Evolutionary conservation across 2,329 filamentous ascomycete genomes (phyloP).

Genomic region (Colletotrichum sp.): DNA sequence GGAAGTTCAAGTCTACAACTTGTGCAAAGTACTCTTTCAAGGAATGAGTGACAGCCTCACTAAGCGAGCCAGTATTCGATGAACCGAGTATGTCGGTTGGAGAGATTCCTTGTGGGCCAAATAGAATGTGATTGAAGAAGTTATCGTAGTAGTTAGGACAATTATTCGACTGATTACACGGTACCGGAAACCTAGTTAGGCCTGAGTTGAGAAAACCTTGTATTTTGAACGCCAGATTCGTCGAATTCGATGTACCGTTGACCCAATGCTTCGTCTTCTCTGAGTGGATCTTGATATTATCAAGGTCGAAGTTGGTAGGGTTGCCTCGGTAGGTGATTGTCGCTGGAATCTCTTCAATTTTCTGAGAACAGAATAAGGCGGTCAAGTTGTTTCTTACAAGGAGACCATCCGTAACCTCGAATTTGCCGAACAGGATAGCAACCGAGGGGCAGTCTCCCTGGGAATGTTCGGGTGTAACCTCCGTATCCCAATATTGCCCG

Average conservation of each 20-base stretch:
- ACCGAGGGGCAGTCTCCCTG: too few species aligned
- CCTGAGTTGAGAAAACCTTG: fast-evolving
- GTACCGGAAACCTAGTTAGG: not conserved
- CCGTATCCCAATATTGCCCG: too few species aligned
- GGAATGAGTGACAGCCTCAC: fast-evolving
- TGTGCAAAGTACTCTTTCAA: not conserved
- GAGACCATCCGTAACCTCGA: too few species aligned
- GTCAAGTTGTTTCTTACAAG: too few species aligned
- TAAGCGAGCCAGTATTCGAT: fast-evolving
- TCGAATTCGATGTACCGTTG: fast-evolving
- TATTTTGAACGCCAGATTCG: fast-evolving
- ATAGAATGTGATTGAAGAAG: too few species aligned
- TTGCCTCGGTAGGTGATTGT: not conserved
- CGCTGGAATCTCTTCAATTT: not conserved
- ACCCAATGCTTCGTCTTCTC: fast-evolving
- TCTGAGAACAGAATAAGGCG: not conserved
- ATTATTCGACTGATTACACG: too few species aligned
- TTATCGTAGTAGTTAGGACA: too few species aligned
- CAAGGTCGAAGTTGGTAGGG: not conserved
- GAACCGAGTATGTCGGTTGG: fast-evolving
- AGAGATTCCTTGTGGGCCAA: too few species aligned
- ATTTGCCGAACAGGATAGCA: too few species aligned
- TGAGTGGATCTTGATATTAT: fast-evolving
- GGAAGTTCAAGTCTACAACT: not conserved
- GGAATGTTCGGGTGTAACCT: too few species aligned